Evolutionary conservation across 768 basidiomycete genomes (phyloP), one percentile per base, ranked within the genome.

Genomic region (Auricularia cornea): DNA sequence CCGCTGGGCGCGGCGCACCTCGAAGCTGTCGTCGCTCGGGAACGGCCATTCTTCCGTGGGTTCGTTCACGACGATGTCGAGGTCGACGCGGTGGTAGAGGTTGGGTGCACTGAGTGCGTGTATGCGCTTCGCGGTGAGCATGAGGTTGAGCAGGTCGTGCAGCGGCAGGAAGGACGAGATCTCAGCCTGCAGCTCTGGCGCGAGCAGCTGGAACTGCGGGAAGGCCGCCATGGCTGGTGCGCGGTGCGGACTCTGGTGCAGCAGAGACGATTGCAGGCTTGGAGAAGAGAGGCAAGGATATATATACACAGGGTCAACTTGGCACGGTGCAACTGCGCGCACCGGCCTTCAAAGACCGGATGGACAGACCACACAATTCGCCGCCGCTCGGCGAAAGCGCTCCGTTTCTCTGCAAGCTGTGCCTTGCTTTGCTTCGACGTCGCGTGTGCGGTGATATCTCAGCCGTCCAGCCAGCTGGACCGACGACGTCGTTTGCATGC

Each of bases 101-200:
- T 29, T 28, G 4, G 26, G 28, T 4, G 20, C 26, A 6, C 26
- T 57, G 54, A 57, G 54, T 26, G 54, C 54, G 54, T 57, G 54
- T 6, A 57, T 57, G 26, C 30, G 28, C 28, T 31, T 28, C 3
- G 54, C 16, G 26, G 54, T 31, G 54, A 26, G 28, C 18, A n/a
- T 29, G 28, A 57, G 20, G 30, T 30, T 57, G 26, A 57, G 54
- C 12, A 57, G 54, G 54, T 57, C 54, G 12, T 6, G 12, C 8
- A 31, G 12, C 11, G 54, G 54, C 2, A 57, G 28, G 12, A 6
- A 57, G 11, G 54, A 28, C 1, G 54, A 26, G 1, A 57, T 26
- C 30, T 57, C 54, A 29, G 54, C 54, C 54, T 57, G 54, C 26
- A 57, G 54, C 54, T 57, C 54, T n/a, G 54, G 54, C 28, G 54